These are phyloP conservation scores for Ilyonectria sp. DNA, from an alignment of 2,329 filamentous ascomycete genomes.

Conservation along the genomic window DNA sequence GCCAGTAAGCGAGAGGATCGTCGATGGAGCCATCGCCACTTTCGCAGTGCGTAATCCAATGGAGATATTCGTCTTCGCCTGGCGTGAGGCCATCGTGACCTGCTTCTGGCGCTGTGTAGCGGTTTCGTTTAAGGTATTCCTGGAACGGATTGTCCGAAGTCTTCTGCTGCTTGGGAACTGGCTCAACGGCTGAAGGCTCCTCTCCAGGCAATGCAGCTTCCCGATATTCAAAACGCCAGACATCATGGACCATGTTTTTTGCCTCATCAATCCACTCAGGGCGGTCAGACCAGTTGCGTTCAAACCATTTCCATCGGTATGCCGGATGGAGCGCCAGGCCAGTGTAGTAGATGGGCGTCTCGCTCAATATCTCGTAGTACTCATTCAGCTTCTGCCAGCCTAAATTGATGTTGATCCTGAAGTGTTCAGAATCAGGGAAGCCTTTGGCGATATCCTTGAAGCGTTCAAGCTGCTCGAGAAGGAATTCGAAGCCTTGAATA, in stretches of 20 bases:
- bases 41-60: background rate
- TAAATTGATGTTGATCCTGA: no score
- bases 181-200: background rate
- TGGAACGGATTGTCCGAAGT: conserved; percentile 7
- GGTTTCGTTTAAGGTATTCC: background rate
- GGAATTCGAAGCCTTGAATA: conserved; percentile 28
- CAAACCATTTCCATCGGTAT: conserved; percentile 28
- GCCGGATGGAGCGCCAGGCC: conserved; percentile 21
- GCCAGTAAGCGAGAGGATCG: background rate
- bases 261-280: conserved; percentile 9
- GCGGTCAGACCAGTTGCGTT: conserved; percentile 8
- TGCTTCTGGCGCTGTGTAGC: background rate
- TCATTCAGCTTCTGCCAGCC: conserved; percentile 25
- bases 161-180: conserved; percentile 11
- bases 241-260: conserved; percentile 13
- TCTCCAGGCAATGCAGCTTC: background rate
- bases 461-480: conserved; percentile 14
- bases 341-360: conserved; percentile 29
- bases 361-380: conserved; percentile 22
- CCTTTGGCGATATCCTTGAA: conserved; percentile 13
- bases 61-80: background rate
- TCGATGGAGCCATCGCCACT: background rate
- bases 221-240: background rate
- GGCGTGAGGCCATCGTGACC: background rate
- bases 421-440: conserved; percentile 10